Base-by-base conservation (phyloP, 768 basidiomycete species). In the Leucocoprinus birnbaumii region DNA sequence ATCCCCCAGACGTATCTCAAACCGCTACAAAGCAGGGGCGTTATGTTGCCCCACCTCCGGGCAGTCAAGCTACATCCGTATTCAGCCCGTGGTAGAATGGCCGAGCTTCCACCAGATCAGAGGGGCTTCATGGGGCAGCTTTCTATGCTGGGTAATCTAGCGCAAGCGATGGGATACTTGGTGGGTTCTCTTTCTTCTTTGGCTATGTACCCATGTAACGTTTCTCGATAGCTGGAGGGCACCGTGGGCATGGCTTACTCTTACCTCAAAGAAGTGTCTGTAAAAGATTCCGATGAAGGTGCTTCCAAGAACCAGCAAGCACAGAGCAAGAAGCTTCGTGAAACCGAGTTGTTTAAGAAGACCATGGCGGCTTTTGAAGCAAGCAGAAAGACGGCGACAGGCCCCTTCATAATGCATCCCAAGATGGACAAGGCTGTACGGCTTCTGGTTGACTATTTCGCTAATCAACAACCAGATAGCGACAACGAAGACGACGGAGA, bases 341-440 rank as follows among this genome's bases (percentile, higher is more conserved):
- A 80, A 89, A 60, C 69, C 80, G 0, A 72, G 77, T 37, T 55
- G 47, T 91, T 91, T 59, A 80, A 83, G 61, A 78, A 77, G 25
- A 70, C 94, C 24, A 76, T 94, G 60, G 66, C 72, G 34, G 87
- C 91, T 64, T 75, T 95, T 16, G 83, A 89, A 50, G 64, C 63
- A n/a, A 81, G 85, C 64, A 72, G 72, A 51, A 72, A 70, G 24
- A 67, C 70, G 18, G 18, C 27, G 16, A 49, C 47, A 22, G 54
- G 54, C n/a, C 31, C 48, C 16, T 55, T 55, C 22, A 19, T 76
- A 1, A 66, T 79, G 51, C 96, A 99, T 70, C 96, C 96, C 3
- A 99, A 99, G 74, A 88, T 98, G 84, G 92, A 93, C 45, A 86
- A 79, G 55, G 78, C 96, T 10, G 85, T 85, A 55, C 73, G 75